A percentile compares a stretch with the other conserved stretches of the same genome.
These are phyloP conservation scores for Epichloe gansuensis DNA, from an alignment of 2,329 filamentous ascomycete species.

Conservation along the genomic window DNA sequence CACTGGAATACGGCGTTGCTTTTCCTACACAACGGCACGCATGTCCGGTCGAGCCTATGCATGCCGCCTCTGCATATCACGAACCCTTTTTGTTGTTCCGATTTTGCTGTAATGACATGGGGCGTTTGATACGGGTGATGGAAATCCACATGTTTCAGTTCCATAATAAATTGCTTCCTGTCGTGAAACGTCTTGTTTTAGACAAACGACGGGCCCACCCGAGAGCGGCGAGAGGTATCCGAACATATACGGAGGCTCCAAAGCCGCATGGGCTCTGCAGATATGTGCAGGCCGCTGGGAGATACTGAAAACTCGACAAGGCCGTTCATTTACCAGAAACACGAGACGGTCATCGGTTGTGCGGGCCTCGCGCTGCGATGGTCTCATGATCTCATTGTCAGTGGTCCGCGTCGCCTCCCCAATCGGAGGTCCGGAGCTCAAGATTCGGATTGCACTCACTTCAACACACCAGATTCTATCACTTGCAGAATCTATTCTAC, in stretches of 20 bases:
- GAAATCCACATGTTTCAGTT: no score
- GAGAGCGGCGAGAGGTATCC: neutral
- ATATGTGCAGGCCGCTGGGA: neutral
- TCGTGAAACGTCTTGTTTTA: no score
- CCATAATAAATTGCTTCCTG: no score
- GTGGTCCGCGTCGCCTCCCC: no score
- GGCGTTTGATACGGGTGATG: no score
- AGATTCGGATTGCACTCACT: neutral
- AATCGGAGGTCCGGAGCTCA: neutral
- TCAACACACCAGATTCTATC: neutral
- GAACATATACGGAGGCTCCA: neutral
- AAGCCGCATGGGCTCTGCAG: neutral
- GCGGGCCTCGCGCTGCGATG: no score
- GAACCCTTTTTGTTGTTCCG: no score
- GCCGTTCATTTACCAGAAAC: no score
- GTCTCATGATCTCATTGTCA: no score
- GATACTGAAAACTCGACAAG: no score
- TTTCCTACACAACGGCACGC: conserved; percentile 34
- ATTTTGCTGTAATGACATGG: neutral
- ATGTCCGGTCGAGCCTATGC: neutral
- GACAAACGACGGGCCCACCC: no score
- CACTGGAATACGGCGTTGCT: conserved; percentile 47
- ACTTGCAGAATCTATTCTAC: neutral
- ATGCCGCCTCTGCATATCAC: neutral
- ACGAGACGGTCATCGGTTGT: no score